Conservation (phyloP, 2,329 filamentous ascomycete species). For the Colletotrichum endophyticum region DNA sequence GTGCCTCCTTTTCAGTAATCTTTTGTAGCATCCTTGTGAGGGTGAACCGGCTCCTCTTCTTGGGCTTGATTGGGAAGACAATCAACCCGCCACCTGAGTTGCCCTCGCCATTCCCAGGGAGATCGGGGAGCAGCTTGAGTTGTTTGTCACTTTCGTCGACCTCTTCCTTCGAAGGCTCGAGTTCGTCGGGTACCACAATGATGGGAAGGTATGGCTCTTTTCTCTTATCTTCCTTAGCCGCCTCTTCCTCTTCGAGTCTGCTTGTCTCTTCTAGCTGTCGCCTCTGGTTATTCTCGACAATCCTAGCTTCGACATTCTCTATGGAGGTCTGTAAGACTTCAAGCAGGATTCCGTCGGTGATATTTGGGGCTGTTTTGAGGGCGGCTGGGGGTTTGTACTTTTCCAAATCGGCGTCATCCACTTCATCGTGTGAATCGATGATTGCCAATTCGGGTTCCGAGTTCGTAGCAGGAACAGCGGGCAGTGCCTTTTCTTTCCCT, state of each 20-base stretch:
- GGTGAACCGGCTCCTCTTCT: constrained; percentile 36
- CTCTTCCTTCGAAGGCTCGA: not conserved
- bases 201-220: constrained; percentile 41
- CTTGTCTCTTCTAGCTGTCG: constrained; percentile 30
- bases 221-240: constrained; percentile 26
- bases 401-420: constrained; percentile 45
- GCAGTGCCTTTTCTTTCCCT: not conserved
- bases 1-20: constrained; percentile 4
- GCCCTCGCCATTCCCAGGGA: not conserved
- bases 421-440: constrained; percentile 29
- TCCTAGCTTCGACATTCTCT: constrained; percentile 45
- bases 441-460: constrained; percentile 22
- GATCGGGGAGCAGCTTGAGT: not conserved
- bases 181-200: constrained; percentile 25
- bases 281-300: constrained; percentile 34
- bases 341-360: constrained; percentile 43
- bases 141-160: not conserved
- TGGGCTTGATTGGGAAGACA: constrained; percentile 9
- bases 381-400: constrained; percentile 50
- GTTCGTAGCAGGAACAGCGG: not conserved
- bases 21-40: constrained; percentile 22
- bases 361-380: constrained; percentile 40
- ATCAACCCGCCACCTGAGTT: not conserved
- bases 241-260: constrained; percentile 17
- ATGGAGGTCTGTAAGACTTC: constrained; percentile 50